Evolutionary conservation across 805 yeast genomes (phyloP), one percentile per base, ranked within the genome.

Genomic region (Kodamaea sagamina): DNA sequence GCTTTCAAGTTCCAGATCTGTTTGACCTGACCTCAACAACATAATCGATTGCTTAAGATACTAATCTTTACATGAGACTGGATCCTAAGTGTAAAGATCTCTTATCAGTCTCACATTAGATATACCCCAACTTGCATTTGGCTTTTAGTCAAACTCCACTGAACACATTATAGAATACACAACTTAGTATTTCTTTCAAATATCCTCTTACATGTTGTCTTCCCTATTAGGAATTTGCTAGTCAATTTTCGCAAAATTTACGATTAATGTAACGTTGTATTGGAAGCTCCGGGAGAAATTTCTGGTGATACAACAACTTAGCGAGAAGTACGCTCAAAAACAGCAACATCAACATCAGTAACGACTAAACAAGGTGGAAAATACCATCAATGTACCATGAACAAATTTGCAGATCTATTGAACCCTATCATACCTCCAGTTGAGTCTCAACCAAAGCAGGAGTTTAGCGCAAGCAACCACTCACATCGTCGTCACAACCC

Each of bases 401-500:
- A 41, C 28, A 39, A 46, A 32, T 47, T 56, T 40, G 57, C 52
- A 32, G 51, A 52, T 42, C 39, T 56, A n/a, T 46, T 56, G 27
- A 56, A 56, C 32, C 61, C 61, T 6, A 27, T 50, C 26, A 50
- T 59, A 10, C 42, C 57, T 13, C 48, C 57, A n/a, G 24, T 21
- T 11, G 17, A 38, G 8, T 18, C 10, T 5, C 5, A 32, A 25
- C 41, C 31, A 32, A 27, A 32, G 24, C 41, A 29, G 13, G 35
- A 41, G 50, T 77, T 78, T 49, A 78, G 74, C 56, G 75, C 75
- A 45, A 67, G 76, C 32, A 79, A 78, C 52, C 76, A 78, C 50
- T 77, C 87, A 1, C 90, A 84, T 55, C 75, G 88, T 50, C 72
- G 92, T 39, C 79, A 68, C 62, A 84, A 84, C 53, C 89, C 88